Evolutionary conservation across 148 eudicot species (phyloP).

Genomic region (Drosera capensis): DNA sequence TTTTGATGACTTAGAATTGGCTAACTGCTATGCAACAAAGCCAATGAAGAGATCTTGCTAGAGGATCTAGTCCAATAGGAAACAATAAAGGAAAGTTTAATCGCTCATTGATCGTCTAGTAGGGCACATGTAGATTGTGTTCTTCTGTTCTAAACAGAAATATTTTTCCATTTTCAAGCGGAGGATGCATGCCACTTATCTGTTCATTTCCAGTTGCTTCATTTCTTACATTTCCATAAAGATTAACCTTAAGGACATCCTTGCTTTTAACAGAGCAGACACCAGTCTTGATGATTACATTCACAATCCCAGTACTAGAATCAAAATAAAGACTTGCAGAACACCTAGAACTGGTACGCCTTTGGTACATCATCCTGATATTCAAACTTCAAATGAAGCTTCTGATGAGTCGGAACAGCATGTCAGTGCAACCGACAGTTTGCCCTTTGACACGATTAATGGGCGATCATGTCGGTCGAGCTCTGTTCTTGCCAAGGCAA

Average conservation of each 20-base stretch:
- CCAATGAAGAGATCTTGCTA: no score
- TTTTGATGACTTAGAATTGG: neutral
- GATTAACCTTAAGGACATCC: neutral
- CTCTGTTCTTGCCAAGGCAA: slow-evolving; percentile 23
- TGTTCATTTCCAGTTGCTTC: neutral
- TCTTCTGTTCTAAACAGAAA: no score
- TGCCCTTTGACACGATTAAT: slow-evolving; percentile 15
- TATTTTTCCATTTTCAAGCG: neutral
- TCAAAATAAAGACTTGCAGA: slow-evolving; percentile 29
- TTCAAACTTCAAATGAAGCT: slow-evolving; percentile 18
- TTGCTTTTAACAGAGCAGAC: slow-evolving; percentile 17
- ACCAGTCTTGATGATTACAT: slow-evolving; percentile 12
- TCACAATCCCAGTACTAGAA: slow-evolving; percentile 13
- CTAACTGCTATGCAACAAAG: no score
- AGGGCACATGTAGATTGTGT: no score
- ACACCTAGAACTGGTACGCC: slow-evolving; percentile 24
- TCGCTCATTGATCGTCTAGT: no score
- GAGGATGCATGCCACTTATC: neutral
- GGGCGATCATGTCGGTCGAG: slow-evolving; percentile 13
- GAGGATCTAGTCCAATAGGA: no score
- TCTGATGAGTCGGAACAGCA: slow-evolving; percentile 27
- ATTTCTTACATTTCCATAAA: neutral
- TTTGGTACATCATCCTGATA: slow-evolving; percentile 19
- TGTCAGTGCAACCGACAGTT: slow-evolving; percentile 13
- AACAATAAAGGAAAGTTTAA: no score